Evolutionary conservation across 2,329 filamentous ascomycete species (phyloP), one percentile per base, ranked within the genome.

Genomic region (Fusarium sp.): DNA sequence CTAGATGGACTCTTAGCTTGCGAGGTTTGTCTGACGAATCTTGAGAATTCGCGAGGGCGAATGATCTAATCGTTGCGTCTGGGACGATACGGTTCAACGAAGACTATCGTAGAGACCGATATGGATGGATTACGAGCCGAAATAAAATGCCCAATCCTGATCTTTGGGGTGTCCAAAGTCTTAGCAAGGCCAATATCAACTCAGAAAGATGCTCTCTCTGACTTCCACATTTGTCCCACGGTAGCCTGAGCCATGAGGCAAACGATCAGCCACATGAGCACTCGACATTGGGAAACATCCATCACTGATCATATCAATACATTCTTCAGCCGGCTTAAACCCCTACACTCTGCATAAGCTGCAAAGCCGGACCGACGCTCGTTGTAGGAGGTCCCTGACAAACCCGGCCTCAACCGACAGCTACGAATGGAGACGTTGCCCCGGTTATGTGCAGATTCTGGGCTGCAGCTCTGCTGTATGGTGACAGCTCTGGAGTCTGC

Each of bases 401-500:
- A 54, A 38, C 47, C 36, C 36, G 51, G 48, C n/a, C 44, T 52
- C 48, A 54, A 72, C 56, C 60, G 55, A 62, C 67, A 64, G 24
- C 14, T 41, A 62, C 41, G 39, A 42, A 68, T 62, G 71, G 58
- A 58, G 68, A 66, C 49, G 45, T 54, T 45, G 52, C 63, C 69
- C 72, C 72, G 61, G 71, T 49, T 55, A 54, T 58, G 31, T 63
- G 72, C 63, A 72, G 57, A 49, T 61, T 71, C 55, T 33, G 59
- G 52, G 70, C 66, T 63, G 66, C 62, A 74, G 72, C 51, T 64
- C 44, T 55, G 45, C 55, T 48, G 67, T 73, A 59, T 57, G 49
- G 67, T 63, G 58, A 58, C 52, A 69, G 60, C 55, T 58, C 66
- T 45, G 36, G 44, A 56, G 49, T 47, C 63, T 72, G 72, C 58